Evolutionary conservation across 73 alveolate genomes (phyloP).

Genomic region (Blepharisma stoltei): DNA sequence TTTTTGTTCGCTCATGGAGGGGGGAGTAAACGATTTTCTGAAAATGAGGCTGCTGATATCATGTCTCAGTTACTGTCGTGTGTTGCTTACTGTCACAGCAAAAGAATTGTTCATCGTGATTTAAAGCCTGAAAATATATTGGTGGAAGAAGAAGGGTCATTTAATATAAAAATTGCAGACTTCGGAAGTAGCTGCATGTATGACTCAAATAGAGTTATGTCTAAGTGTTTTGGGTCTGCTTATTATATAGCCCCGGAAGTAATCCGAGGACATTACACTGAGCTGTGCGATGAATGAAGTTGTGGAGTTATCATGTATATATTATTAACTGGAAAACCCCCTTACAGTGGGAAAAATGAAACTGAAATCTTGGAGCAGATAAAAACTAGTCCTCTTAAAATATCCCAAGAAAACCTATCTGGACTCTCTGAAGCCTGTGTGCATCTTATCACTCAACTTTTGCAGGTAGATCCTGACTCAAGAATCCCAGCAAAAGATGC

Average conservation of each 20-base stretch:
- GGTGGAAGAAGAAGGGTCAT: background rate
- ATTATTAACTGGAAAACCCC: slow-evolving; percentile 85
- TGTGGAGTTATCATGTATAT: slow-evolving; percentile 85
- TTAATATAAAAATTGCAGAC: slow-evolving; percentile 69
- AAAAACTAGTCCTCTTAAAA: slow-evolving; percentile 34
- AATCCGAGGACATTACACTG: slow-evolving; percentile 54
- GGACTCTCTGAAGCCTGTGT: slow-evolving; percentile 42
- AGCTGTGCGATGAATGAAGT: slow-evolving; percentile 80
- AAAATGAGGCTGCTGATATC: slow-evolving; percentile 65
- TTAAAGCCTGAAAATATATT: slow-evolving; percentile 22
- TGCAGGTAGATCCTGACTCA: slow-evolving; percentile 34
- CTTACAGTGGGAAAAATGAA: slow-evolving; percentile 76
- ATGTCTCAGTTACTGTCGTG: slow-evolving; percentile 75
- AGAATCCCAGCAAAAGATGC: slow-evolving; percentile 60
- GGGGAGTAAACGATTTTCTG: slow-evolving; percentile 76
- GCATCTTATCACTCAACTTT: slow-evolving; percentile 38
- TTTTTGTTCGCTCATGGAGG: too few species aligned
- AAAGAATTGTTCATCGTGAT: slow-evolving; percentile 60
- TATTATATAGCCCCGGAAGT: slow-evolving; percentile 77
- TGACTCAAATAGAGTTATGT: slow-evolving; percentile 50
- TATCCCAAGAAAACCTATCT: slow-evolving; percentile 37
- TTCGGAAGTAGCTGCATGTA: slow-evolving; percentile 70
- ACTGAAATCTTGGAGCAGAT: slow-evolving; percentile 54
- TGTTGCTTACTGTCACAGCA: slow-evolving; percentile 77
- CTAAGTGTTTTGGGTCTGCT: slow-evolving; percentile 80